Evolutionary conservation across 768 basidiomycete genomes (phyloP), one percentile per base, ranked within the genome.

Genomic region (Trichaptum fuscoviolaceum): DNA sequence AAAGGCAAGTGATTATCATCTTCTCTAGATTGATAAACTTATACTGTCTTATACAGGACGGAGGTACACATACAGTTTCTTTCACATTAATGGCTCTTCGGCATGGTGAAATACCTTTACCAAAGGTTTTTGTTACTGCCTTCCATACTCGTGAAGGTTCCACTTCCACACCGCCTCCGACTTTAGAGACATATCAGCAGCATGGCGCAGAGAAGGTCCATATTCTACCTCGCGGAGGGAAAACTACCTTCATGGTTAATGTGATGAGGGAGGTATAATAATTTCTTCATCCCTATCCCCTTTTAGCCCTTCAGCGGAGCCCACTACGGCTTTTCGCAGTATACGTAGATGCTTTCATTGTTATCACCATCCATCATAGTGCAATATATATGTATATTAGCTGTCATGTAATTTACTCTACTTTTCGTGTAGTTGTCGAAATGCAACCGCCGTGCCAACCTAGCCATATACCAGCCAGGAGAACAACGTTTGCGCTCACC

Each of bases 11-110:
- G 1, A 23, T 52, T 20, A 26, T 7, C 8, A n/a, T 36, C 61
- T 8, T 24, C 65, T 18, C 63, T 35, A 62, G n/a, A 34, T 61
- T 58, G 25, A 20, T 52, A 23, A 23, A 52, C 57, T 15, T 26
- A 62, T 67, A 61, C 63, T 63, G 26, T 17, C 35, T 68, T 66
- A 68, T 62, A 34, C 57, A 95, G 92, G 86, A 92, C 66, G 86
- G 83, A 17, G 80, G 77, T 35, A 86, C 85, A 0, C 80, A 87
- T 67, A 80, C 82, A 1, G 78, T 89, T 0, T 84, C 85, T 1
- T 78, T 96, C 63, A 91, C 90, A 0, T 78, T 99, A n/a, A 87
- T 98, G 69, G 92, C 95, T 0, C 78, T 98, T 30, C 91, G 91
- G 71, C 88, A 96, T 63, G 94, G 95, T 18, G 84, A 90, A 68